Evolutionary conservation across 1,284 basidiomycete species (phyloP).

Genomic region (Apiotrichum gamsii): DNA sequence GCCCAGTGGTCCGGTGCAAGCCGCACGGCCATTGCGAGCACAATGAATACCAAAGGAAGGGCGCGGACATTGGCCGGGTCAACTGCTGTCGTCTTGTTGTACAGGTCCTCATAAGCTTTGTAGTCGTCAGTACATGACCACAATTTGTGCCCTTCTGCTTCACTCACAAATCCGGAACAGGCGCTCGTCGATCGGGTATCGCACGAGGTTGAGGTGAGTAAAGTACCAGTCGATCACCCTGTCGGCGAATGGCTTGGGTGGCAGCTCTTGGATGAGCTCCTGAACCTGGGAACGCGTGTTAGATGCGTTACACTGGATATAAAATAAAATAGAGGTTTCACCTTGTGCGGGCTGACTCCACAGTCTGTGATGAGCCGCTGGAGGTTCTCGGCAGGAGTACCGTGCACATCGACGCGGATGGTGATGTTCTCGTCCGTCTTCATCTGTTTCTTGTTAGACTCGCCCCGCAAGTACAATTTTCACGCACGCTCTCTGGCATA

Average conservation of each 20-base stretch:
- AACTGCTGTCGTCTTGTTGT: constrained; percentile 63
- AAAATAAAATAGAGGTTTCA: constrained; percentile 6
- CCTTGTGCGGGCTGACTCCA: constrained; percentile 76
- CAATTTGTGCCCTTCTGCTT: too few relatives aligned
- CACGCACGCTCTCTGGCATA: constrained; percentile 24
- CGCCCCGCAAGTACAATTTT: background rate
- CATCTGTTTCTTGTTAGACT: constrained; percentile 22
- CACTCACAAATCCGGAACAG: constrained; percentile 63
- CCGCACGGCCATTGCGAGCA: constrained; percentile 81
- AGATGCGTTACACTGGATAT: too few relatives aligned
- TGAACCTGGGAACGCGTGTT: constrained; percentile 53
- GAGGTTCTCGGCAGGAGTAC: constrained; percentile 47
- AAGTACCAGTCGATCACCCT: constrained; percentile 52
- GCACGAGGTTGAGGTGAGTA: constrained; percentile 77
- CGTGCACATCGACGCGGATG: constrained; percentile 44
- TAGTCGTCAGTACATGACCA: background rate
- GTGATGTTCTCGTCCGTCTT: constrained; percentile 40
- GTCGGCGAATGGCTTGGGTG: constrained; percentile 65
- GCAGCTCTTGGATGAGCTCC: constrained; percentile 80
- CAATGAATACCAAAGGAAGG: constrained; percentile 82
- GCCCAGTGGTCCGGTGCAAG: constrained; percentile 76
- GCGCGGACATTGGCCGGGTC: constrained; percentile 81
- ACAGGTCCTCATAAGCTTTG: constrained; percentile 66
- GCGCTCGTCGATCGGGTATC: constrained; percentile 82
- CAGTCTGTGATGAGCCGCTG: constrained; percentile 78